These are phyloP conservation scores for Solanum arcanum DNA, from an alignment of 257 asterid species.

Conservation along the genomic window DNA sequence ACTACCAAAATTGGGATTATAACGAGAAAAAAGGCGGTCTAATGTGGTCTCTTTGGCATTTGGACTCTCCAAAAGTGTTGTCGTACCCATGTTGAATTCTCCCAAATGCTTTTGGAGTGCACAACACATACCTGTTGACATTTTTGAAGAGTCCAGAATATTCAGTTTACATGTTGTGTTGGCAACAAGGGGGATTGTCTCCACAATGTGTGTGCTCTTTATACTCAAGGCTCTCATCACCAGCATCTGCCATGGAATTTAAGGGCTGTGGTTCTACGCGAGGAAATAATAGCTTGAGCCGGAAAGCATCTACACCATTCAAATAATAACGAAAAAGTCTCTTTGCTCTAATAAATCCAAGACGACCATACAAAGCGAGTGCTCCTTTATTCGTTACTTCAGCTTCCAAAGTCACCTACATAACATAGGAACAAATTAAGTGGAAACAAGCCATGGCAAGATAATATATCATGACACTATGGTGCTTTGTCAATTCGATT, in stretches of 20 bases:
- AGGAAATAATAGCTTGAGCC: slow-evolving; percentile 80
- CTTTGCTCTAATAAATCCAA: slow-evolving; percentile 87
- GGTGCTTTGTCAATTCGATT: neutral
- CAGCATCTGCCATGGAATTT: slow-evolving; percentile 9
- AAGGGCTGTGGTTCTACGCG: slow-evolving; percentile 30
- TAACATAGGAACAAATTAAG: neutral
- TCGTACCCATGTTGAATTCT: neutral
- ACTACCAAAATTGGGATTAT: neutral
- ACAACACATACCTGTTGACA: neutral
- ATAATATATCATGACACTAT: neutral
- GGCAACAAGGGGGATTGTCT: neutral
- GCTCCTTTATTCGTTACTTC: slow-evolving; percentile 96
- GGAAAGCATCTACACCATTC: slow-evolving; percentile 94
- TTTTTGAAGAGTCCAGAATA: neutral
- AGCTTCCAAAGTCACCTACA: slow-evolving; percentile 85
- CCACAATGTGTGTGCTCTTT: slow-evolving; percentile 8
- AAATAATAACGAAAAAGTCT: slow-evolving; percentile 89
- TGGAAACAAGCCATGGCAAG: no score
- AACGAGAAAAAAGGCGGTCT: neutral
- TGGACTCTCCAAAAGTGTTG: neutral
- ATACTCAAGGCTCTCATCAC: slow-evolving; percentile 10
- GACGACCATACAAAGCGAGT: slow-evolving; percentile 80
- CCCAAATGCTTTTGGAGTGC: neutral
- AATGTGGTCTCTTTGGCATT: neutral
- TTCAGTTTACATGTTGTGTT: slow-evolving; percentile 2